Base-by-base conservation (phyloP, 208 protist species). In the Wallacemonas sp. region DNA sequence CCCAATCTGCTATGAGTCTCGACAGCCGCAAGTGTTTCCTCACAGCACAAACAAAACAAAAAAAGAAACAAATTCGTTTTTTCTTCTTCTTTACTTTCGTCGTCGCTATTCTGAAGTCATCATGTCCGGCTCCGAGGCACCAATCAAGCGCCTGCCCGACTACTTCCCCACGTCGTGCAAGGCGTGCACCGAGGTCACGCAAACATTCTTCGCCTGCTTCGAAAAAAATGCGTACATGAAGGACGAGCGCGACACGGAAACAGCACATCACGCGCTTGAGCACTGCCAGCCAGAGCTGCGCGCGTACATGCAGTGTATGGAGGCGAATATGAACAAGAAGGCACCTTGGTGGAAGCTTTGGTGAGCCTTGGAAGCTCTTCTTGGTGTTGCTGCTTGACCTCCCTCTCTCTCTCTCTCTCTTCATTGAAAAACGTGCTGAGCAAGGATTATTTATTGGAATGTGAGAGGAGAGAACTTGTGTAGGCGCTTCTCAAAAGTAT, bases 271-370 rank as follows among this genome's bases (percentile, higher is more conserved):
- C 15, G 73, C 84, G 24, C 70, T 93, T 31, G 41, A 76, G 68
- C 62, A 77, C 59, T 93, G 86, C 60, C 86, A 93, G 62, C 58
- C 70, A 4, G 75, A 90, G 66, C 76, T 93, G 26, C 68, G 67
- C 1, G 76, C 41, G 28, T 93, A 93, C 71, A 88, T 88, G 83
- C 51, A 22, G 45, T 93, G 86, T 60, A 93, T 93, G 86, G 86
- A 93, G 41, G 68, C 80, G 17, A 42, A 90, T 54, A 49, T 77
- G 33, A 42, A 51, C 21, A 54, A 58, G 22, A 65, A 75, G 44
- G 39, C 60, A 2, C 75, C 49, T 1, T 84, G 71, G 75, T 85
- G 86, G 68, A 70, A 75, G 58, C 46, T 85, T 8, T 88, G 70
- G 67, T 91, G 62, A 73, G 45, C n/a, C n/a, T n/a, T n/a, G n/a